Percentiles rank a stretch among this genome's conserved stretches.
These are phyloP conservation scores for Apostasia ramifera DNA, from an alignment of 106 monocot genomes.

Conservation along the genomic window DNA sequence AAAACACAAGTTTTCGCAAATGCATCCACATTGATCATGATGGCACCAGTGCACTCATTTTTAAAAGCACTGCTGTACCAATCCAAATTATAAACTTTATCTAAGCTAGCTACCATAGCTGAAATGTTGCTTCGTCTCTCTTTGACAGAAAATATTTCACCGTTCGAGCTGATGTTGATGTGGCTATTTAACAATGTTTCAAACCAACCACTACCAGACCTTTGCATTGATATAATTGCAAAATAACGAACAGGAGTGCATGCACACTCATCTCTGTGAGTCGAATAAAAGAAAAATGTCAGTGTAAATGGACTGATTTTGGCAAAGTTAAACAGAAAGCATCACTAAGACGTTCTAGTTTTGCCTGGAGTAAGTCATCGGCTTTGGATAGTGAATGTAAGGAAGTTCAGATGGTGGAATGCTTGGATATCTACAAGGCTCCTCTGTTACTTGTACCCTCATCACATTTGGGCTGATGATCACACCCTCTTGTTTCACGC, in stretches of 20 bases:
- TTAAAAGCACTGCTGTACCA: constrained; percentile 15
- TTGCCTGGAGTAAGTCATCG: constrained; percentile 34
- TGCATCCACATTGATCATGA: neutral
- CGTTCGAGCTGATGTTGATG: constrained; percentile 19
- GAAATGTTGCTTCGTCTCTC: constrained; percentile 18
- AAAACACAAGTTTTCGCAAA: neutral
- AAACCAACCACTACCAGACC: constrained; percentile 67
- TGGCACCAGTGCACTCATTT: constrained; percentile 21
- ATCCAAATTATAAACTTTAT: constrained; percentile 21
- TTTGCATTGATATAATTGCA: constrained; percentile 52
- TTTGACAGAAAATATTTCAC: constrained; percentile 20
- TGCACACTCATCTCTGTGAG: constrained; percentile 38
- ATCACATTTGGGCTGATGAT: constrained; percentile 4
- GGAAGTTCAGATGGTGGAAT: constrained; percentile 20
- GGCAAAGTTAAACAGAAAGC: neutral
- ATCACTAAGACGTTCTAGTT: neutral
- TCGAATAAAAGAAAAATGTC: neutral
- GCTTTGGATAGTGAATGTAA: constrained; percentile 38
- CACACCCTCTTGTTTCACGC: constrained; percentile 28
- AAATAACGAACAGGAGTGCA: constrained; percentile 44
- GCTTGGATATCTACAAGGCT: constrained; percentile 7
- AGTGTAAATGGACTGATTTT: neutral
- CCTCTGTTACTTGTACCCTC: constrained; percentile 7
- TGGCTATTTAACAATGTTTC: constrained; percentile 30
- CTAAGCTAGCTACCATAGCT: constrained; percentile 8